Evolutionary conservation across 2,329 filamentous ascomycete genomes (phyloP).

Genomic region (Lasiodiplodia sp.): DNA sequence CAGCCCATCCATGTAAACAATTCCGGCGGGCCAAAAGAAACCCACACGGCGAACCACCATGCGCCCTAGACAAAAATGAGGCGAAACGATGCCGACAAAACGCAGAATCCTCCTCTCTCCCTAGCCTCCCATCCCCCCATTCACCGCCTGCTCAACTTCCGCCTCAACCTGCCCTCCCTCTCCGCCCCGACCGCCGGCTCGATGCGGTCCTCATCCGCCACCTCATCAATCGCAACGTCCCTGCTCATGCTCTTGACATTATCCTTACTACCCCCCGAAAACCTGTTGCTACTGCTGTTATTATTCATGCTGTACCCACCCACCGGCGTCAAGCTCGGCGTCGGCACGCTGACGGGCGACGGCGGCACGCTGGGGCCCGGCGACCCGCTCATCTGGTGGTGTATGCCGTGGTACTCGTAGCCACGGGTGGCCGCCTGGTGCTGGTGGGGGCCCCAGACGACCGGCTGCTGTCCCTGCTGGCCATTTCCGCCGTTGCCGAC

Average conservation of each 20-base stretch:
- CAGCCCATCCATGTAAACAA: neutral
- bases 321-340: conserved; percentile 17
- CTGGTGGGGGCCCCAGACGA: conserved; percentile 36
- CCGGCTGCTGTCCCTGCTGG: conserved; percentile 21
- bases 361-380: conserved; percentile 8
- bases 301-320: neutral
- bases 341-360: conserved; percentile 10
- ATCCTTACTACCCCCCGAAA: neutral
- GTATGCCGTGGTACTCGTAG: conserved; percentile 23
- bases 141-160: conserved; percentile 20
- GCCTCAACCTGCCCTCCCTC: neutral
- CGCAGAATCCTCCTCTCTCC: neutral
- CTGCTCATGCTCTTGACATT: conserved; percentile 2
- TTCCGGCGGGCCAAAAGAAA: neutral
- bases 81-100: neutral
- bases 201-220: conserved; percentile 20
- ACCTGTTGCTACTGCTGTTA: neutral
- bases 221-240: conserved; percentile 14
- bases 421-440: conserved; percentile 32
- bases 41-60: neutral
- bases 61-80: neutral
- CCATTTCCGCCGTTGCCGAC: neutral
- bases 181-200: neutral
- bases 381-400: neutral
- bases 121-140: neutral